A percentile compares a stretch with the other conserved stretches of the same genome.
Conservation (phyloP, 495 filamentous ascomycete species). For the Aspergillus ellipticus region DNA sequence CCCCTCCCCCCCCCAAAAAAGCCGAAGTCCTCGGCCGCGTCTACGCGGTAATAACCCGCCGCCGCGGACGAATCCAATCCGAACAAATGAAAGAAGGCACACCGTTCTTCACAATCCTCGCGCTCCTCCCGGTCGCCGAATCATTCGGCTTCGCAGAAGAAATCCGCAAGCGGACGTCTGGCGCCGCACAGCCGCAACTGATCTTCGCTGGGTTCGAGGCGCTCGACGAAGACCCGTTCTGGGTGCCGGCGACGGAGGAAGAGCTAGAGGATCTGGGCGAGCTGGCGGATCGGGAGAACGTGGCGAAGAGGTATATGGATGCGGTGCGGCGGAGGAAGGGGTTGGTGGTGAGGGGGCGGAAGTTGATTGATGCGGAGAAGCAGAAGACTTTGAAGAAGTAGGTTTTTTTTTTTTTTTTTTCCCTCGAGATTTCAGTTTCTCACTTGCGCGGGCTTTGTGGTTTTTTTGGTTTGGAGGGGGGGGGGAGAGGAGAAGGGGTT, state of each 20-base stretch:
- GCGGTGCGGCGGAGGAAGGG: constrained; percentile 80
- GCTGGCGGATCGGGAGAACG: constrained; percentile 87
- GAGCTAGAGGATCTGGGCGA: constrained; percentile 95
- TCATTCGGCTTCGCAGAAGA: constrained; percentile 95
- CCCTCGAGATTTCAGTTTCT: too few species aligned
- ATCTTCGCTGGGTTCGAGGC: constrained; percentile 91
- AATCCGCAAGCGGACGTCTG: constrained; percentile 89
- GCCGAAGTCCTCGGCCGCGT: constrained; percentile 93
- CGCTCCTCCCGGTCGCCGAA: constrained; percentile 84
- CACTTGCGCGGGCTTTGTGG: too few species aligned
- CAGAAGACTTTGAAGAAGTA: constrained; percentile 98
- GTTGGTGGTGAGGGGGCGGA: constrained; percentile 72
- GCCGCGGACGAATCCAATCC: constrained; percentile 82
- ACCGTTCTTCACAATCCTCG: constrained; percentile 89
- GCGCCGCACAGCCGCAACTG: constrained; percentile 85
- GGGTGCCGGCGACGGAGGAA: constrained; percentile 95
- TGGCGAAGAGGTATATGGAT: constrained; percentile 96
- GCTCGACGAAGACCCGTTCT: constrained; percentile 90
- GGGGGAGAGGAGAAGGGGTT: too few species aligned
- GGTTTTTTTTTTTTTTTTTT: too few species aligned
- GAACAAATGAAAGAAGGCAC: constrained; percentile 93
- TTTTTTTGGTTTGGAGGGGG: too few species aligned
- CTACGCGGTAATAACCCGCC: constrained; percentile 87
- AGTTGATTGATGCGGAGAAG: constrained; percentile 92
- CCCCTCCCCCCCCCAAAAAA: constrained; percentile 5